Evolutionary conservation across 331 rosid genomes (phyloP).

Genomic region (Malus hybrid): DNA sequence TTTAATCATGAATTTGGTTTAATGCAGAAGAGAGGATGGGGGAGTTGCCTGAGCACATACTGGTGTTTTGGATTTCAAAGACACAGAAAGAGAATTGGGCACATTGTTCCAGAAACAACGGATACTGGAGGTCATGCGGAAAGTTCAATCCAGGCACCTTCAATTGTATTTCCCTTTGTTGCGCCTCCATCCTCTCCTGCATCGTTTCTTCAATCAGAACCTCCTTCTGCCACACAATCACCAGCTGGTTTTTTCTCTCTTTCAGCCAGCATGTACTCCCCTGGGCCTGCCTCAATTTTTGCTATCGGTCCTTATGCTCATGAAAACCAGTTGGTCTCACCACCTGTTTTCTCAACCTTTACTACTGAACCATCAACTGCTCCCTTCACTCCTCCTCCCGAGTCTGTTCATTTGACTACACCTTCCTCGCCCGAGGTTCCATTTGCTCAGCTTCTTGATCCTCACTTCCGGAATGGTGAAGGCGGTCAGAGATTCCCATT

Average conservation of each 20-base stretch:
- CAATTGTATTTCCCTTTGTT: slow-evolving; percentile 52
- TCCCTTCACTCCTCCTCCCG: slow-evolving; percentile 93
- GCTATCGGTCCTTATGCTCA: slow-evolving; percentile 91
- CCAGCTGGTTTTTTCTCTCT: slow-evolving; percentile 57
- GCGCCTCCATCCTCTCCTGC: slow-evolving; percentile 96
- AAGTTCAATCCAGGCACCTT: slow-evolving; percentile 37
- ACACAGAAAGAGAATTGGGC: slow-evolving; percentile 64
- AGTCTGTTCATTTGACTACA: slow-evolving; percentile 77
- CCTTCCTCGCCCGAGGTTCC: slow-evolving; percentile 99
- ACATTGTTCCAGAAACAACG: slow-evolving; percentile 57
- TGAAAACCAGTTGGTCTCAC: slow-evolving; percentile 86
- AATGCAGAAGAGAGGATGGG: slow-evolving; percentile 88
- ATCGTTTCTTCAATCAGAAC: slow-evolving; percentile 87
- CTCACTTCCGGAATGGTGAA: slow-evolving; percentile 43
- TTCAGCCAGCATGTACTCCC: slow-evolving; percentile 81
- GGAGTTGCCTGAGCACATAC: slow-evolving; percentile 53
- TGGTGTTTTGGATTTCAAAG: slow-evolving; percentile 72
- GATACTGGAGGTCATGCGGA: slow-evolving; percentile 29
- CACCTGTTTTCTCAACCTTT: slow-evolving; percentile 85
- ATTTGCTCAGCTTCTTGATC: slow-evolving; percentile 78
- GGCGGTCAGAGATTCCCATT: slow-evolving; percentile 51
- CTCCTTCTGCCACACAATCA: slow-evolving; percentile 80
- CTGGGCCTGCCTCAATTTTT: slow-evolving; percentile 89
- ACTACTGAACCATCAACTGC: slow-evolving; percentile 90
- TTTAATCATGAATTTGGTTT: slow-evolving; percentile 5